Evolutionary conservation across 2,329 filamentous ascomycete genomes (phyloP).

Genomic region (Diaporthe longicolla): DNA sequence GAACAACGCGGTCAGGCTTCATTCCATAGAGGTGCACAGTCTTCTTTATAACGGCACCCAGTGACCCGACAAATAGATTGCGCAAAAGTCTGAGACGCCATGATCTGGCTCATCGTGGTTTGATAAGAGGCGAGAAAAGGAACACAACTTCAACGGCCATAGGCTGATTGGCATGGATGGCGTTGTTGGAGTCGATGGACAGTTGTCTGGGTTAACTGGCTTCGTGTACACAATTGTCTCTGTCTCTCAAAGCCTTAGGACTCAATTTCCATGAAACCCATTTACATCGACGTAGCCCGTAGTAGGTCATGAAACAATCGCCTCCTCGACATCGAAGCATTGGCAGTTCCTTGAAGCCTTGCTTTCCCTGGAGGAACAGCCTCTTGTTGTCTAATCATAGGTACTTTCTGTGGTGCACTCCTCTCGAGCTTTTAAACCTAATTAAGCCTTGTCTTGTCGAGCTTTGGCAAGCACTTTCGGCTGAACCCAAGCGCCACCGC

Average conservation of each 20-base stretch:
- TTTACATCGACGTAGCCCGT: neutral
- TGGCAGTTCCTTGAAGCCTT: neutral
- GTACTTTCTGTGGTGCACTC: neutral
- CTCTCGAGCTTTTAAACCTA: neutral
- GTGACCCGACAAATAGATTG: neutral
- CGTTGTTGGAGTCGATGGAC: neutral
- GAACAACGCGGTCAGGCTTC: neutral
- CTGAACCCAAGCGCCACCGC: neutral
- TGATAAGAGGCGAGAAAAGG: neutral
- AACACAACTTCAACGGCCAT: neutral
- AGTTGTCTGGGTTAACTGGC: neutral
- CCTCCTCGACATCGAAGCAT: neutral
- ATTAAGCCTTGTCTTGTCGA: too few relatives aligned
- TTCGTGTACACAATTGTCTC: neutral
- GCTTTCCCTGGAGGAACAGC: neutral
- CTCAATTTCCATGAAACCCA: neutral
- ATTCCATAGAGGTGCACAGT: rapidly evolving
- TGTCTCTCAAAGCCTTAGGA: neutral
- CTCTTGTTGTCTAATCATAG: neutral
- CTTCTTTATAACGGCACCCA: neutral
- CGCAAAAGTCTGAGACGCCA: neutral
- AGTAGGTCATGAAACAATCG: neutral
- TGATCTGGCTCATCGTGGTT: neutral
- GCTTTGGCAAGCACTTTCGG: neutral
- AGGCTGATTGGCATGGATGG: too few relatives aligned